Evolutionary conservation across 768 basidiomycete species (phyloP).

Genomic region (Boletus huronensis): DNA sequence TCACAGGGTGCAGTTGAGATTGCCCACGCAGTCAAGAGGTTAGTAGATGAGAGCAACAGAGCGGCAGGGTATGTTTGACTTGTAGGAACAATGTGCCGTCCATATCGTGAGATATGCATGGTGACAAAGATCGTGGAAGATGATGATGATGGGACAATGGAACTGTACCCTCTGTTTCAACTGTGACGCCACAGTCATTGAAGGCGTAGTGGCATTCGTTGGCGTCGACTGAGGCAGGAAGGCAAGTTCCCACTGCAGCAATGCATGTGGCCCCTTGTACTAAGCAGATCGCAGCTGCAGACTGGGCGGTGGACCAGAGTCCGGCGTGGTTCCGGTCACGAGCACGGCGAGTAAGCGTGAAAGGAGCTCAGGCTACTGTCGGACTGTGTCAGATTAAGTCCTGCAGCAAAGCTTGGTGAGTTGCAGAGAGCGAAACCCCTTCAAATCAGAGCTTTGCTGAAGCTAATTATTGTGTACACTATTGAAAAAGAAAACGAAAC

Average conservation of each 20-base stretch:
- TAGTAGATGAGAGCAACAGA: conserved; percentile 54
- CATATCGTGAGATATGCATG: not conserved
- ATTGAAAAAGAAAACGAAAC: no score
- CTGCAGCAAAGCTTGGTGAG: not conserved
- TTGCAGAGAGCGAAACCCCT: no score
- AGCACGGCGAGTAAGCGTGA: not conserved
- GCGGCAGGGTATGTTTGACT: conserved; percentile 28
- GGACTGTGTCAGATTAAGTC: not conserved
- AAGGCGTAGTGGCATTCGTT: not conserved
- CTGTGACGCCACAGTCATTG: not conserved
- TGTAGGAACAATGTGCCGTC: not conserved
- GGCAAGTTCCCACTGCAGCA: not conserved
- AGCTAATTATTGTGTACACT: no score
- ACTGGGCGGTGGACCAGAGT: not conserved
- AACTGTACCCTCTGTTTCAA: not conserved
- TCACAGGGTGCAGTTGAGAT: conserved; percentile 51
- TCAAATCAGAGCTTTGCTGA: no score
- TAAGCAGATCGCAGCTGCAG: not conserved
- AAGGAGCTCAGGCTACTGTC: no score
- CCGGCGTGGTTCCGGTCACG: not conserved
- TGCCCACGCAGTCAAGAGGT: conserved; percentile 46
- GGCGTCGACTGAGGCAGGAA: not conserved
- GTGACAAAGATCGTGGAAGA: not conserved
- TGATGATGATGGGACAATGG: no score
- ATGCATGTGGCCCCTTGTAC: not conserved